Percentiles rank a stretch among this genome's conserved stretches.
These are phyloP conservation scores for Arabidopsis suecica DNA, from an alignment of 345 rosid species.

Conservation along the genomic window DNA sequence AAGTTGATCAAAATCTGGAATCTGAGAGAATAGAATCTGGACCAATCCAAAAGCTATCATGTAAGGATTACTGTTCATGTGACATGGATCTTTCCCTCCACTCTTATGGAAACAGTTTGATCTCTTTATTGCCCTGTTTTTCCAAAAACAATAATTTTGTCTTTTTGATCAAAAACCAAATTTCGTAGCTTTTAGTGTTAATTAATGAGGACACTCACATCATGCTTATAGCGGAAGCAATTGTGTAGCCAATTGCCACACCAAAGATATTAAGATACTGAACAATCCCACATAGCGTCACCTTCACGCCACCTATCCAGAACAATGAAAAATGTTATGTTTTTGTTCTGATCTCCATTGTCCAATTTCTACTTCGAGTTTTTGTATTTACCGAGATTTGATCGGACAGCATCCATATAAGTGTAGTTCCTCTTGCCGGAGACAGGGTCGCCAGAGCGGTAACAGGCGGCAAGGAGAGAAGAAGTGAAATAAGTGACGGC, in stretches of 20 bases:
- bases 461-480: constrained; percentile 47
- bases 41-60: constrained; percentile 78
- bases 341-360: background rate
- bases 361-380: background rate
- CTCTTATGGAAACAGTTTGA: constrained; percentile 79
- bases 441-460: constrained; percentile 52
- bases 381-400: constrained; percentile 48
- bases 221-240: constrained; percentile 56
- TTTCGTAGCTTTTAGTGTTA: constrained; percentile 2
- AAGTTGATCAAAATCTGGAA: constrained; percentile 79
- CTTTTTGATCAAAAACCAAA: background rate
- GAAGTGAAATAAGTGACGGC: constrained; percentile 54
- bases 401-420: constrained; percentile 52
- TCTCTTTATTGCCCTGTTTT: constrained; percentile 77
- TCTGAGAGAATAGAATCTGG: constrained; percentile 79
- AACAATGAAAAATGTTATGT: constrained; percentile 8
- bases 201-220: constrained; percentile 45
- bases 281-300: constrained; percentile 48
- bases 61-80: constrained; percentile 73
- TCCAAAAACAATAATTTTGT: background rate
- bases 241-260: constrained; percentile 58
- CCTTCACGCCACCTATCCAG: constrained; percentile 42
- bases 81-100: constrained; percentile 71
- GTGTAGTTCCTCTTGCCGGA: constrained; percentile 53
- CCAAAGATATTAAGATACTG: constrained; percentile 53